Percentiles rank a stretch among this genome's conserved stretches.
phyloP scores from a whole-genome alignment of 108 stramenopile genomes.

The Cyclostephanos invisitatus region DNA sequence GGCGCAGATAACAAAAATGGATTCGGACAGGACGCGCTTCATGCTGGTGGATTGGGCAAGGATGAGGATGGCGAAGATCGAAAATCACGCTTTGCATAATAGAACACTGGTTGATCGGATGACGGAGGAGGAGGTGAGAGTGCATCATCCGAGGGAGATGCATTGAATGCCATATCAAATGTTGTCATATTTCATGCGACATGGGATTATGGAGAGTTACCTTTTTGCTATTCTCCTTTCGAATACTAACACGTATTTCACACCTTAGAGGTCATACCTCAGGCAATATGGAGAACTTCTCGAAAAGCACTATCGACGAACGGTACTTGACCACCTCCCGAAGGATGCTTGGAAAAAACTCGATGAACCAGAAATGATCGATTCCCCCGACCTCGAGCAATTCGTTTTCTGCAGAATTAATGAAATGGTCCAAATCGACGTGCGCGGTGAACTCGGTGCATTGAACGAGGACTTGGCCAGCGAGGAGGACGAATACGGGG shows the following conservation, averaged over 20 bases:
- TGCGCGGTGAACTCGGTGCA: conserved; percentile 20
- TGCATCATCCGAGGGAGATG: neutral
- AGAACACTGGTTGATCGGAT: conserved; percentile 60
- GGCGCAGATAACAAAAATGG: conserved; percentile 65
- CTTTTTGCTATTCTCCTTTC: neutral
- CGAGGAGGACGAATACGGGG: conserved; percentile 56
- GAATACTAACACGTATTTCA: neutral
- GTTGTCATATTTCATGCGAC: neutral
- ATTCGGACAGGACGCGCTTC: conserved; percentile 69
- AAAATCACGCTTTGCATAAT: conserved; percentile 72
- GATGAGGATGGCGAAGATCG: conserved; percentile 71
- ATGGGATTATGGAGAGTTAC: neutral
- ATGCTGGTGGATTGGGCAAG: conserved; percentile 71
- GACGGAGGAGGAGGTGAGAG: conserved; percentile 66
- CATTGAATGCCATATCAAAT: neutral
- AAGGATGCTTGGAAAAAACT: conserved; percentile 70
- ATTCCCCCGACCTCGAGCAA: conserved; percentile 59
- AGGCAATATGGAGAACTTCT: conserved; percentile 61
- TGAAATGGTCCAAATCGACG: conserved; percentile 54
- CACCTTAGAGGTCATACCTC: conserved; percentile 41
- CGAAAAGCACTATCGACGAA: conserved; percentile 59
- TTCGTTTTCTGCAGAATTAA: conserved; percentile 67
- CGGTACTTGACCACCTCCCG: conserved; percentile 69
- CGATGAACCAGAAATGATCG: conserved; percentile 77
- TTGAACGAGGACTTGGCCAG: conserved; percentile 40